phyloP scores from a whole-genome alignment of 2,329 filamentous ascomycete genomes.

The Tolypocladium amazonense region DNA sequence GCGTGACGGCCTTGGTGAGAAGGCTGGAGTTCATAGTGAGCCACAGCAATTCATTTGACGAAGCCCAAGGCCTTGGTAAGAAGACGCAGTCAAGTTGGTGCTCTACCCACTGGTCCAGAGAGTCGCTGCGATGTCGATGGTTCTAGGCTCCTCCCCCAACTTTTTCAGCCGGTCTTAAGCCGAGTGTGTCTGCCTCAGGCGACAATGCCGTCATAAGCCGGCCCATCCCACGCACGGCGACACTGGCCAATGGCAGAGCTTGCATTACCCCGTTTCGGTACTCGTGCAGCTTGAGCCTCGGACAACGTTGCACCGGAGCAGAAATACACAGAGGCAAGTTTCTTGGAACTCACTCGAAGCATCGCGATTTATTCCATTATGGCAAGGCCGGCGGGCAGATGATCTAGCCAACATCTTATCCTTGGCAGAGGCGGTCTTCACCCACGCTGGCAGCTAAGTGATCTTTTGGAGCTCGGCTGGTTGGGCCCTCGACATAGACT shows the following conservation, averaged over 20 bases:
- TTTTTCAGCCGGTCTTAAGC: conserved; percentile 19
- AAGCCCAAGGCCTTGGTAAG: background rate
- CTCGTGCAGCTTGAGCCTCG: background rate
- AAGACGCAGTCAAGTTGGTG: background rate
- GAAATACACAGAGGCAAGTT: background rate
- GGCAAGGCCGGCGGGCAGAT: background rate
- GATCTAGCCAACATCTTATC: background rate
- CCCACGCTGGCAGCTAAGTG: too few species aligned
- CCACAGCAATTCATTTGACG: conserved; percentile 16
- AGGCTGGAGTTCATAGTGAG: conserved; percentile 36
- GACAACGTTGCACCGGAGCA: background rate
- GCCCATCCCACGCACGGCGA: background rate
- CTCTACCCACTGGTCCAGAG: background rate
- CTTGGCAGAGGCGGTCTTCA: background rate
- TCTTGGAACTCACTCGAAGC: too few species aligned
- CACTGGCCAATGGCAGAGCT: background rate
- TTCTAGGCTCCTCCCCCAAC: conserved; percentile 1
- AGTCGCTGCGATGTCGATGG: conserved; percentile 1
- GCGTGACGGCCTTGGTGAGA: conserved; percentile 34
- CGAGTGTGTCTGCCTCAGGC: conserved; percentile 15
- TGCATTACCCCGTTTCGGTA: background rate
- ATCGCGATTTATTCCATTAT: too few species aligned
- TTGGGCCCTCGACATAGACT: too few species aligned
- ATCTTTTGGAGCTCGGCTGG: too few species aligned
- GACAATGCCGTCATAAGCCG: conserved; percentile 19